These are phyloP conservation scores for Alloteropsis semialata DNA, from an alignment of 176 grass and related monocot genomes.

Conservation along the genomic window DNA sequence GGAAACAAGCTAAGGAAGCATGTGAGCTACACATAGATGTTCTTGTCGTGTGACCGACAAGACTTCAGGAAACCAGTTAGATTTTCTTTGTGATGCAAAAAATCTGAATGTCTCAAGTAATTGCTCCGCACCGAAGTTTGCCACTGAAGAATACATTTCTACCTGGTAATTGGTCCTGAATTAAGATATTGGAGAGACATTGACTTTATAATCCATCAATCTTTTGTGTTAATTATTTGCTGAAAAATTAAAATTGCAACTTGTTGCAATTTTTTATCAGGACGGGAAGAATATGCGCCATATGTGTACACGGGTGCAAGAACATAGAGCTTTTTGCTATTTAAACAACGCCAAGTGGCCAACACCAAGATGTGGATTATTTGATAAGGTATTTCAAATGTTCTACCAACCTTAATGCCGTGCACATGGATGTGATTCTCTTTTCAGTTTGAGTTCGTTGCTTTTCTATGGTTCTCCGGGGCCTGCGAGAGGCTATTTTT, in stretches of 20 bases:
- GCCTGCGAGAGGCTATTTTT: slow-evolving; percentile 9
- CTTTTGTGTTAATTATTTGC: neutral
- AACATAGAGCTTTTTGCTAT: neutral
- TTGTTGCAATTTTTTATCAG: slow-evolving; percentile 11
- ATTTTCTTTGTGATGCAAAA: neutral
- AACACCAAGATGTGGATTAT: slow-evolving; percentile 26
- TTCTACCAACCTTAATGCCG: slow-evolving; percentile 28
- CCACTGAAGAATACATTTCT: neutral
- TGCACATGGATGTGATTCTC: slow-evolving; percentile 33
- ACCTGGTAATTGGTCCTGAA: neutral
- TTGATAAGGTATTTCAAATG: slow-evolving; percentile 21
- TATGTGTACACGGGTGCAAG: slow-evolving; percentile 17
- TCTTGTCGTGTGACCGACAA: neutral
- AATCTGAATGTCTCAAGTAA: neutral
- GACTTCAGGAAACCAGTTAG: neutral
- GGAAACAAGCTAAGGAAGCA: neutral
- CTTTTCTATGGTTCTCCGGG: neutral
- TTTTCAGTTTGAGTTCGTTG: slow-evolving; percentile 14
- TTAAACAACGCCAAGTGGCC: neutral
- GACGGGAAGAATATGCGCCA: slow-evolving; percentile 12
- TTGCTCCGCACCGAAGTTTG: neutral
- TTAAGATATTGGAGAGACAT: neutral
- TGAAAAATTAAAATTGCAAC: neutral
- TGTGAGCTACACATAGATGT: slow-evolving; percentile 12
- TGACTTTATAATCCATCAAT: neutral